Evolutionary conservation across 176 grass and related monocot species (phyloP).

Genomic region (Oryza meyeriana): DNA sequence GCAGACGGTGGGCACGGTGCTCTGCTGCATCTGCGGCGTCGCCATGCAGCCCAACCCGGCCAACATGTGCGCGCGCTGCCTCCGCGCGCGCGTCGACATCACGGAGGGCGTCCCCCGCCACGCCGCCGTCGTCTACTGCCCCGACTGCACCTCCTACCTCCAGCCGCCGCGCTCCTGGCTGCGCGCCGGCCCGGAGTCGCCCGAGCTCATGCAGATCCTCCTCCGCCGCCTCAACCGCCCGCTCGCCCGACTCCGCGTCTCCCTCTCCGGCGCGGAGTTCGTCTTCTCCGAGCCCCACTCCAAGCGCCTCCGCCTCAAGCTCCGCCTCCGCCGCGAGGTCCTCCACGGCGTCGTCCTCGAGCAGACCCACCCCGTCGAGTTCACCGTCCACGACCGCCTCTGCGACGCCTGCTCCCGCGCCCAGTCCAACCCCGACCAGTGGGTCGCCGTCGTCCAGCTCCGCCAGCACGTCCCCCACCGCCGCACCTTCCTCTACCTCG

Average conservation of each 20-base stretch:
- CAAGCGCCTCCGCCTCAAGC: slow-evolving; percentile 89
- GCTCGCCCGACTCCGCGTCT: slow-evolving; percentile 58
- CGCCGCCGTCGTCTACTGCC: slow-evolving; percentile 59
- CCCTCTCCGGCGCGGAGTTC: slow-evolving; percentile 79
- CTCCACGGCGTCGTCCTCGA: slow-evolving; percentile 71
- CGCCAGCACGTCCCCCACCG: slow-evolving; percentile 78
- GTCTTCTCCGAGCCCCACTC: slow-evolving; percentile 95
- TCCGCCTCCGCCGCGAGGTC: slow-evolving; percentile 83
- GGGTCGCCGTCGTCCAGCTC: slow-evolving; percentile 73
- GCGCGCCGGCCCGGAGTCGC: slow-evolving; percentile 59
- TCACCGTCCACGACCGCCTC: slow-evolving; percentile 81
- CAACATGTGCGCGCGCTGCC: slow-evolving; percentile 90
- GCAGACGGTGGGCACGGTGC: slow-evolving; percentile 84
- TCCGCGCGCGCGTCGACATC: slow-evolving; percentile 73
- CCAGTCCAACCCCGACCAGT: slow-evolving; percentile 79
- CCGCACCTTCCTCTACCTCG: slow-evolving; percentile 86
- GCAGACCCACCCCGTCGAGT: slow-evolving; percentile 69
- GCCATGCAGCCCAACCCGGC: slow-evolving; percentile 78
- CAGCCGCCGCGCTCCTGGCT: slow-evolving; percentile 67
- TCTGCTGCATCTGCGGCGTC: slow-evolving; percentile 92
- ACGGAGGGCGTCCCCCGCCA: slow-evolving; percentile 61
- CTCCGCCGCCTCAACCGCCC: slow-evolving; percentile 68
- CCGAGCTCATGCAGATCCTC: slow-evolving; percentile 79
- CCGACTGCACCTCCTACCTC: slow-evolving; percentile 63
- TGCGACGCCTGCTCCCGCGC: slow-evolving; percentile 59